Percentiles rank a stretch among this genome's conserved stretches.
These are phyloP conservation scores for Colletotrichum paranaense DNA, from an alignment of 2,329 filamentous ascomycete genomes.

Conservation along the genomic window DNA sequence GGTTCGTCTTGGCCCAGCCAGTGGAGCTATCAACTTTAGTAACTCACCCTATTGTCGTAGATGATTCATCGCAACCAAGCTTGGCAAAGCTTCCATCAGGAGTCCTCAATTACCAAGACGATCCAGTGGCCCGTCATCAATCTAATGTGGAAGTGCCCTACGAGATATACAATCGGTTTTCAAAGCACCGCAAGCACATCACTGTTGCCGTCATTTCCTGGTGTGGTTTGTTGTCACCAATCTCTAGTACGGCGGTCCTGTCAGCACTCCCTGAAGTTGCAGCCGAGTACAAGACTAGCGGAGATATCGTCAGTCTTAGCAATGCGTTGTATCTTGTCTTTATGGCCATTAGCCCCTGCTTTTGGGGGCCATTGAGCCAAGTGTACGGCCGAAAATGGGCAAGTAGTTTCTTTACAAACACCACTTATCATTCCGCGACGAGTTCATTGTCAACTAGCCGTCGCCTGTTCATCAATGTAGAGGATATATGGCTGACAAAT, in stretches of 20 bases:
- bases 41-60: conserved; percentile 9
- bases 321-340: conserved; percentile 80
- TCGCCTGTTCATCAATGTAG: background rate
- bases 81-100: conserved; percentile 24
- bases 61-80: background rate
- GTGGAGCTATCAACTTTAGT: background rate
- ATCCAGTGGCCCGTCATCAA: conserved; percentile 10
- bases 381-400: conserved; percentile 64
- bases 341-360: conserved; percentile 74
- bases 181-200: conserved; percentile 69
- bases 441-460: background rate
- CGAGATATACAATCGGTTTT: conserved; percentile 73
- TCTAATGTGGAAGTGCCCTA: conserved; percentile 54
- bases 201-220: conserved; percentile 79
- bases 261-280: conserved; percentile 82
- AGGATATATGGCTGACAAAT: background rate
- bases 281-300: conserved; percentile 70
- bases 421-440: background rate
- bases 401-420: conserved; percentile 36
- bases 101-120: conserved; percentile 21
- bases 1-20: background rate
- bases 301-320: conserved; percentile 70
- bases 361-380: conserved; percentile 75
- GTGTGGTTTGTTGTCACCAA: conserved; percentile 80
- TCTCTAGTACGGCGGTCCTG: conserved; percentile 79